These are phyloP conservation scores for Syzygium aromaticum DNA, from an alignment of 345 rosid genomes.

Conservation along the genomic window DNA sequence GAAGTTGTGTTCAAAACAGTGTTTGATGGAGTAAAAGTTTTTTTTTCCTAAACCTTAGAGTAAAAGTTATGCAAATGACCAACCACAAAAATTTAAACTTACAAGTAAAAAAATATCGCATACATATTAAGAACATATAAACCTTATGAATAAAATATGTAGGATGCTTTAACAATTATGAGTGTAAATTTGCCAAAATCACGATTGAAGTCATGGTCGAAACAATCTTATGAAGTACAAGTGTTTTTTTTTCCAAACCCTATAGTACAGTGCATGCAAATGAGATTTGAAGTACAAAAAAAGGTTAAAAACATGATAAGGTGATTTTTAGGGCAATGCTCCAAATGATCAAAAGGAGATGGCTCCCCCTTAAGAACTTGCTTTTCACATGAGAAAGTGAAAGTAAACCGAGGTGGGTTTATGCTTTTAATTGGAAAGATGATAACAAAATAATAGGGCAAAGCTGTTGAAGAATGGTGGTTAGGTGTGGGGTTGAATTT, in stretches of 20 bases:
- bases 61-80: background rate
- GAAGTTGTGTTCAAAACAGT: background rate
- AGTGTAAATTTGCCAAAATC: background rate
- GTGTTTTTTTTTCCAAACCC: background rate
- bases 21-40: background rate
- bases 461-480: constrained; percentile 48
- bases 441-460: constrained; percentile 32
- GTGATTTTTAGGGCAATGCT: background rate
- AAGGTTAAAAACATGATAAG: background rate
- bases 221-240: background rate
- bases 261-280: background rate
- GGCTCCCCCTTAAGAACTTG: background rate
- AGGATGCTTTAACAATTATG: background rate
- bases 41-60: background rate
- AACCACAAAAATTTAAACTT: background rate
- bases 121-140: background rate
- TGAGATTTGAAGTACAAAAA: background rate
- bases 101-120: background rate
- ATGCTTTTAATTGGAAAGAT: constrained; percentile 24
- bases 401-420: constrained; percentile 2
- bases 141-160: background rate
- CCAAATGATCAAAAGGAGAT: background rate
- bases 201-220: background rate
- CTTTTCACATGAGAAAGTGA: background rate
- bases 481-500: constrained; percentile 16